Evolutionary conservation across 164 flowering plant genomes (phyloP).

Genomic region (Piper betle): DNA sequence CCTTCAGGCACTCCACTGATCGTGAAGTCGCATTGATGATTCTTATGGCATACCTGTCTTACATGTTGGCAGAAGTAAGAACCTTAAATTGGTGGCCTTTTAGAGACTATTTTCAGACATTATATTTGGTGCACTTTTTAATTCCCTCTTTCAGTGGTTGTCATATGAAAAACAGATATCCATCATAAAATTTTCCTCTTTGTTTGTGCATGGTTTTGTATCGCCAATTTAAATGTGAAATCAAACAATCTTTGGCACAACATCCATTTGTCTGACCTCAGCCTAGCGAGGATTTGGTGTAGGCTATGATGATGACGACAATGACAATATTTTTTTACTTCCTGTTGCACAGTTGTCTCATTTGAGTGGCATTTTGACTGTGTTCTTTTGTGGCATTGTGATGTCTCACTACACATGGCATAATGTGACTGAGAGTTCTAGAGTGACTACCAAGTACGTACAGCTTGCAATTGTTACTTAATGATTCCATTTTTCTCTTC

Average conservation of each 20-base stretch:
- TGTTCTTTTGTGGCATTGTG: slow-evolving; percentile 39
- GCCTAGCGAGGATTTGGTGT: too few relatives aligned
- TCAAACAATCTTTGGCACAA: too few relatives aligned
- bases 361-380: slow-evolving; percentile 50
- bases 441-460: too few relatives aligned
- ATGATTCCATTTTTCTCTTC: slow-evolving; percentile 8
- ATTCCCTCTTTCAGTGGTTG: too few relatives aligned
- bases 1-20: slow-evolving; percentile 84
- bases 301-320: too few relatives aligned
- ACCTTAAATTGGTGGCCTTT: not conserved
- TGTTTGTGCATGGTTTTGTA: too few relatives aligned
- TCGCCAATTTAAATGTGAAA: too few relatives aligned
- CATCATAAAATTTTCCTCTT: too few relatives aligned
- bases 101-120: too few relatives aligned
- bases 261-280: too few relatives aligned
- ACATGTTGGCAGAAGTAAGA: slow-evolving; percentile 81
- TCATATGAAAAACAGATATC: too few relatives aligned
- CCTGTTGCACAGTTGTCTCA: slow-evolving; percentile 53
- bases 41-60: slow-evolving; percentile 93
- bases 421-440: slow-evolving; percentile 5
- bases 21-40: slow-evolving; percentile 94
- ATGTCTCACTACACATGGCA: slow-evolving; percentile 98
- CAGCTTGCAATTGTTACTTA: not conserved
- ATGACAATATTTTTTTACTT: not conserved
- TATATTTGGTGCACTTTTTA: too few relatives aligned